Percentiles rank a stretch among this genome's conserved stretches.
Evolutionary conservation across 2,329 filamentous ascomycete species (phyloP).

Genomic region (Chrysoporthe austroafricana): DNA sequence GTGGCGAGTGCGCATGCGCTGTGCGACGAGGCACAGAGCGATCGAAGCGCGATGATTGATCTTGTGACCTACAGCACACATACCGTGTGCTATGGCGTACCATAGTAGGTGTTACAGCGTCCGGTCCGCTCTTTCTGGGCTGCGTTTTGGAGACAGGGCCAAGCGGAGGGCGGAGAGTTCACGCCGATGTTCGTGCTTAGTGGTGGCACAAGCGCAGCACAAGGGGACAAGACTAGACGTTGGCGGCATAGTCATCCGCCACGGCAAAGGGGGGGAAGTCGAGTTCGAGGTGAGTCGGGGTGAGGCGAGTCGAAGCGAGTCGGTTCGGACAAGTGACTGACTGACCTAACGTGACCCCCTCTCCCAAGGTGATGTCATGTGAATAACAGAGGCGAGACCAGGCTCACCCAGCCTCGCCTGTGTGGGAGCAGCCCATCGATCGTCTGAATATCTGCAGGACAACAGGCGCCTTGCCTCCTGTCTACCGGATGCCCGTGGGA

Average conservation of each 20-base stretch:
- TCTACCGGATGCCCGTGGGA: not conserved
- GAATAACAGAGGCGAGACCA: not conserved
- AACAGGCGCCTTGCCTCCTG: not conserved
- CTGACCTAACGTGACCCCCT: not conserved
- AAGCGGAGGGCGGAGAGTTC: constrained; percentile 19
- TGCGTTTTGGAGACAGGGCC: not conserved
- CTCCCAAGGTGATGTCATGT: constrained; percentile 1
- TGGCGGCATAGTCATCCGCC: constrained; percentile 26
- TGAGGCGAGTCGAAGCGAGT: constrained; percentile 3
- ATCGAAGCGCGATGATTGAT: constrained; percentile 9
- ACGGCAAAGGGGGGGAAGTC: not conserved
- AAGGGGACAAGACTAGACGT: constrained; percentile 15
- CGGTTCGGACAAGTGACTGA: not conserved
- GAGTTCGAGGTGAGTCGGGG: not conserved
- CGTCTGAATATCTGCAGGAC: not conserved
- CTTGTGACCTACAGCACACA: not conserved
- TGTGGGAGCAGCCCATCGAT: not conserved
- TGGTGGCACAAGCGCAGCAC: constrained; percentile 9
- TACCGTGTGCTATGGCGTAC: not conserved
- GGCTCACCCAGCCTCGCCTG: not conserved
- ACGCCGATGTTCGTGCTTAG: constrained; percentile 7
- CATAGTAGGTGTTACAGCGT: not conserved
- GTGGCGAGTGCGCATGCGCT: not conserved
- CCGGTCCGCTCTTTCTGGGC: constrained; percentile 23
- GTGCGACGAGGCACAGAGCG: constrained; percentile 1